Percentiles rank a stretch among this genome's conserved stretches.
Conservation (phyloP, 345 rosid species). For the Angophora floribunda region DNA sequence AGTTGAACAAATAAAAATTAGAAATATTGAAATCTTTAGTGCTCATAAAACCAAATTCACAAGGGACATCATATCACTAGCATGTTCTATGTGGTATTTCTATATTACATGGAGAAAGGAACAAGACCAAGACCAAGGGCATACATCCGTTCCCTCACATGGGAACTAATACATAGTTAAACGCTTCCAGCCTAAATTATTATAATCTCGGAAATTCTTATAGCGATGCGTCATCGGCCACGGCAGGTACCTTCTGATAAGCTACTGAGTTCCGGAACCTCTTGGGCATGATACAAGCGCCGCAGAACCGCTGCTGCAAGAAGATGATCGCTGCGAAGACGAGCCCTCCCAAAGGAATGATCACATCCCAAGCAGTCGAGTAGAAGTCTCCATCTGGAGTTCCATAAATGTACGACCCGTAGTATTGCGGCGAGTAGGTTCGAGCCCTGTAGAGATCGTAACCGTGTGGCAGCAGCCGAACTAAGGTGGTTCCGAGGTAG, state of each 20-base stretch:
- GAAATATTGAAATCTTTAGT: neutral
- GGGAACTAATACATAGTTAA: neutral
- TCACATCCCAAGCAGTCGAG: conserved; percentile 33
- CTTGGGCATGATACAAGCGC: conserved; percentile 28
- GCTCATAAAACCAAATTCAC: neutral
- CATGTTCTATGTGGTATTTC: neutral
- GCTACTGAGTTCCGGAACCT: conserved; percentile 8
- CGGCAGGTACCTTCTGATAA: conserved; percentile 23
- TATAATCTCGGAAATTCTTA: neutral
- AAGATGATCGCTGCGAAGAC: conserved; percentile 21
- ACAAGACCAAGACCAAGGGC: neutral
- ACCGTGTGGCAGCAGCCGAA: conserved; percentile 34
- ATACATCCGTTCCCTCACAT: neutral
- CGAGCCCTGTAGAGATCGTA: conserved; percentile 36
- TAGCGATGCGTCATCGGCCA: neutral
- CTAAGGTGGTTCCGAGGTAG: conserved; percentile 22
- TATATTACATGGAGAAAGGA: neutral
- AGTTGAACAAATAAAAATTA: neutral
- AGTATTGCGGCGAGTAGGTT: neutral
- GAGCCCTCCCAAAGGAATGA: conserved; percentile 16
- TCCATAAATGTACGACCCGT: conserved; percentile 31
- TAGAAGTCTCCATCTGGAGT: conserved; percentile 18
- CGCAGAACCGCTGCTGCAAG: conserved; percentile 39
- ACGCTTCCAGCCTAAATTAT: neutral
- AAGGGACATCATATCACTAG: neutral